Evolutionary conservation across 805 yeast species (phyloP).

Genomic region (Cephaloascus albidus): DNA sequence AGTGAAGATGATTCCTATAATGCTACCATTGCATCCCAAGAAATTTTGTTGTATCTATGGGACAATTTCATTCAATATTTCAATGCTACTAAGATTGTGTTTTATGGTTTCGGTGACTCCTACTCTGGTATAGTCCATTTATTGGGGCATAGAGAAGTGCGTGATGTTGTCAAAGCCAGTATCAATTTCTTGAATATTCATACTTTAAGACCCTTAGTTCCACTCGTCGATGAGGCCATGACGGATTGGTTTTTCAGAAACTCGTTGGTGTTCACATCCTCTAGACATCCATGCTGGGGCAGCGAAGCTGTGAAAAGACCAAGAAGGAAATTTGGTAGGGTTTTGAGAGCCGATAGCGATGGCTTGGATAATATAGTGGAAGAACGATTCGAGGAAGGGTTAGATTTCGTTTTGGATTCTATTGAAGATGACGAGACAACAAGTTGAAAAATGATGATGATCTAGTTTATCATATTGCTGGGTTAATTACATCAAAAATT

Average conservation of each 20-base stretch:
- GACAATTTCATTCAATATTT: conserved; percentile 82
- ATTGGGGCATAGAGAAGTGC: conserved; percentile 71
- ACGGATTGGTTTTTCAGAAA: conserved; percentile 88
- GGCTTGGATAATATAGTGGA: conserved; percentile 69
- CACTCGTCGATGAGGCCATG: conserved; percentile 81
- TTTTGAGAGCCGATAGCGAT: conserved; percentile 61
- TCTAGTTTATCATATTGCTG: no score
- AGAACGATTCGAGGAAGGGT: conserved; percentile 78
- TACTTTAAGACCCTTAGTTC: conserved; percentile 69
- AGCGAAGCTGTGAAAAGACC: conserved; percentile 53
- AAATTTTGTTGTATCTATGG: conserved; percentile 73
- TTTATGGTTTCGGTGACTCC: conserved; percentile 86
- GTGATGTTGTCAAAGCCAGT: conserved; percentile 56
- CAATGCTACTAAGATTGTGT: conserved; percentile 57
- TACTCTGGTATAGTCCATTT: conserved; percentile 81
- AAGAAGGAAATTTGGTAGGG: conserved; percentile 86
- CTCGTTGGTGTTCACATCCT: conserved; percentile 73
- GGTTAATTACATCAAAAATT: no score
- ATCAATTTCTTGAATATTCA: conserved; percentile 62
- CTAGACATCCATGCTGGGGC: conserved; percentile 77
- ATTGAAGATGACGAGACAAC: conserved; percentile 69
- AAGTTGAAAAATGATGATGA: no score
- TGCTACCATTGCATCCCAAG: conserved; percentile 65
- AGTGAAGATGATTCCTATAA: conserved; percentile 45
- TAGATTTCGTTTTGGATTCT: conserved; percentile 75